Base-by-base conservation (phyloP, 2,329 filamentous ascomycete species). In the Aspergillus sojae region DNA sequence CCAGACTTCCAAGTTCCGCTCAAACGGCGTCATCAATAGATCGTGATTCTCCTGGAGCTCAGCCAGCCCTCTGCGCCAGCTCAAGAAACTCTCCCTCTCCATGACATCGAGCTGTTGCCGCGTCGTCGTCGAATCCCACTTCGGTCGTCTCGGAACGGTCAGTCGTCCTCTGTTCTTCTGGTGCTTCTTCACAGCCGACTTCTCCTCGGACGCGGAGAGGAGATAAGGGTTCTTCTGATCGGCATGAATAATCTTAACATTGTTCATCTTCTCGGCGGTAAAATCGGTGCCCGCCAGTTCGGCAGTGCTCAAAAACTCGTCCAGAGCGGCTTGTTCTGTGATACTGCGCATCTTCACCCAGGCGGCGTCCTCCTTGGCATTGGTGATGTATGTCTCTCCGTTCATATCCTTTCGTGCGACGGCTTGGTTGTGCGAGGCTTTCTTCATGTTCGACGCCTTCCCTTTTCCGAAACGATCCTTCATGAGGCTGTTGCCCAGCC, bases 271-370 rank as follows among this genome's bases (percentile, higher is more conserved):
- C 83, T 98, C 94, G 32, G 95, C 96, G 1, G 94, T 98, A 79
- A 99, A 99, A 77, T 99, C 95, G 69, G 95, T 99, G 68, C 93
- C 94, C n/a, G 95, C 95, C 71, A 99, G 84, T 81, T 98, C 94
- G 67, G 95, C 96, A 1, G 95, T 99, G 62, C 91, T 92, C 68
- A 99, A 83, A 79, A 99, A 99, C 79, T 99, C 95, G 78, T 99
- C 95, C 66, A 99, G 88, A 52, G 94, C 94, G 70, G 91, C 94
- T 80, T 99, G 95, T 83, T 99, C 93, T 5, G 95, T 99, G 71
- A 99, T 92, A 78, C 93, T 97, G 82, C 94, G 93, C 95, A 99
- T 98, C 85, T 98, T 99, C 75, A 98, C 93, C 93, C 94, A 99
- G 71, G 92, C 86, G 41, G 94, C 95, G 82, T 98, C 94, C 77